Conservation (phyloP, 306 rosid genomes). For the Acmispon strigosus region DNA sequence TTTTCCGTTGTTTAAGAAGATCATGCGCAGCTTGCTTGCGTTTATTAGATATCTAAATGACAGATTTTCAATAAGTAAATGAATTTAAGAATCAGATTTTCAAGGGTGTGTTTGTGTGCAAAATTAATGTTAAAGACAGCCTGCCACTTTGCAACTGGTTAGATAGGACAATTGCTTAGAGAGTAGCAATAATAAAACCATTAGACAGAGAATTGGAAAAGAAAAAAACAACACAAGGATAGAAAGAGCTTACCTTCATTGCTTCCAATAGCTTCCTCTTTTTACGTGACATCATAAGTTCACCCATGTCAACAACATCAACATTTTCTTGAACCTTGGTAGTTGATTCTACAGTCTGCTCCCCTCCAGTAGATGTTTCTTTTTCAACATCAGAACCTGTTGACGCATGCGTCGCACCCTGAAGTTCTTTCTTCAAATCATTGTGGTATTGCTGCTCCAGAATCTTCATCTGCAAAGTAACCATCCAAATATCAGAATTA, state of each 20-base stretch:
- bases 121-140: not conserved
- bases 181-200: not conserved
- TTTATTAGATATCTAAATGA: slow-evolving; percentile 49
- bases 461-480: slow-evolving; percentile 65
- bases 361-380: slow-evolving; percentile 32
- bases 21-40: slow-evolving; percentile 45
- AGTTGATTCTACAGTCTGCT: slow-evolving; percentile 29
- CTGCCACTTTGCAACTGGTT: not conserved
- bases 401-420: slow-evolving; percentile 36
- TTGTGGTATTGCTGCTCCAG: slow-evolving; percentile 66
- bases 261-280: slow-evolving; percentile 59
- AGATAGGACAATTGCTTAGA: not conserved
- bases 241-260: slow-evolving; percentile 44
- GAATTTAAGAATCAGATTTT: not conserved
- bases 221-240: not conserved
- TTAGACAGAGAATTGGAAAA: not conserved
- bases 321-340: slow-evolving; percentile 30
- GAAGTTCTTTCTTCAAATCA: slow-evolving; percentile 71
- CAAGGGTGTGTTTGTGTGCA: not conserved
- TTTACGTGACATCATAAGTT: slow-evolving; percentile 44
- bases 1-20: slow-evolving; percentile 52
- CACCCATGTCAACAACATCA: slow-evolving; percentile 32
- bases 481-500: slow-evolving; percentile 3
- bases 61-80: not conserved
- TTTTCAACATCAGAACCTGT: slow-evolving; percentile 26